Evolutionary conservation across 2,329 filamentous ascomycete genomes (phyloP), one percentile per base, ranked within the genome.

Genomic region (Cladorrhinum sp.): DNA sequence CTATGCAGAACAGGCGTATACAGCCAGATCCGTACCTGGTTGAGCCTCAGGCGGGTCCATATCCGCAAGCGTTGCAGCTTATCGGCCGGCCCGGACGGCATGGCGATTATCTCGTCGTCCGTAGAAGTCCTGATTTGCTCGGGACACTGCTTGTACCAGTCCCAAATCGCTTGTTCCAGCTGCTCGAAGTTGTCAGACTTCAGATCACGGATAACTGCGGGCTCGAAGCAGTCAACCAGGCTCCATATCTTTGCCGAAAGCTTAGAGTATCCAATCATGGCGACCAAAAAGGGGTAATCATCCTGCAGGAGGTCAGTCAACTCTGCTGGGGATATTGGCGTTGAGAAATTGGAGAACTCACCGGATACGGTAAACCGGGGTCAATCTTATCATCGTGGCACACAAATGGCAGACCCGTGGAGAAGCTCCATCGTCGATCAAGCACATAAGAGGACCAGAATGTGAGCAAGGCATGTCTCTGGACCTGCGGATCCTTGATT

Each of bases 371-470:
- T 22, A 97, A 76, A 55, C 84, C 83, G 0, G 88, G 85, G 69
- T 96, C 92, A 62, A 96, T 91, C 70, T 96, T 92, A 16, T 90
- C 84, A 69, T 96, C 92, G 65, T 93, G 89, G 36, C 96, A 79
- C 2, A 90, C 88, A 75, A 92, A 96, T 0, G 92, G 92, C 73
- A 96, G 82, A 0, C 92, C 92, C 0, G 91, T 93, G n/a, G 89
- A 90, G 67, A 96, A 91, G 64, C 89, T 92, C 92, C 92, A 96
- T 55, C 92, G 82, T 41, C 92, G 82, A 71, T 96, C 93, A 41
- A 96, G 79, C 3, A 92, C 87, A 70, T 95, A 96, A 18, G 92
- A 86, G 1, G 89, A 86, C 93, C 91, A 97, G 73, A 96, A 96
- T 13, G 91, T 84, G 54, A 88, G 85, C 25, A 90, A 81, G 0